Evolutionary conservation across 2,329 filamentous ascomycete species (phyloP).

Genomic region (Penicillium paneum): DNA sequence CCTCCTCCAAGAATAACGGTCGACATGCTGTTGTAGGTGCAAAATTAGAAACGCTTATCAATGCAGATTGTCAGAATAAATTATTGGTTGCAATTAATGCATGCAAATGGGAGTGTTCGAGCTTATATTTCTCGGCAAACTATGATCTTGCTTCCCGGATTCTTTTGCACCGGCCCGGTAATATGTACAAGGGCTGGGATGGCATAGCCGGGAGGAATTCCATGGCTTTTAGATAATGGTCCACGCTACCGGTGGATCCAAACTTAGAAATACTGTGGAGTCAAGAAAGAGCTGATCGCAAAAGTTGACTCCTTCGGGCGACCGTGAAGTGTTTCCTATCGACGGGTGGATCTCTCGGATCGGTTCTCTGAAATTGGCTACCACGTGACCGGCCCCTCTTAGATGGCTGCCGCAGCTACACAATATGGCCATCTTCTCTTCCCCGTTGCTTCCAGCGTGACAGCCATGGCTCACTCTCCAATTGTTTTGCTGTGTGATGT

Average conservation of each 20-base stretch:
- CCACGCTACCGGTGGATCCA: background rate
- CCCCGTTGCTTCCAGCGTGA: too few relatives aligned
- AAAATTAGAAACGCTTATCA: background rate
- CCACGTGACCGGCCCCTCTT: too few relatives aligned
- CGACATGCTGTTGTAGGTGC: constrained; percentile 33
- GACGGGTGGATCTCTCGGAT: background rate
- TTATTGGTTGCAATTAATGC: background rate
- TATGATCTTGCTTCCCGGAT: background rate
- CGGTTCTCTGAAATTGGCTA: background rate
- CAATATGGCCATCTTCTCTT: too few relatives aligned
- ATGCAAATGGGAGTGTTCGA: background rate
- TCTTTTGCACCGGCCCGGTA: background rate
- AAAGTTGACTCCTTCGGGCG: background rate
- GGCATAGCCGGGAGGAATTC: background rate
- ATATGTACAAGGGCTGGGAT: background rate
- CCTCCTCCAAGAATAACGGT: constrained; percentile 68
- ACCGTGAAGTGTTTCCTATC: background rate
- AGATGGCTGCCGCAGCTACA: too few relatives aligned
- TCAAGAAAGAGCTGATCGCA: background rate
- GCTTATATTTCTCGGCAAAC: background rate
- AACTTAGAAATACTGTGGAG: background rate
- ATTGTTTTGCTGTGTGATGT: background rate
- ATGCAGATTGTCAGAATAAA: background rate
- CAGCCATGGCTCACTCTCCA: background rate
- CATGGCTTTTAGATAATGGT: background rate